These are phyloP conservation scores for Arctium lappa DNA, from an alignment of 129 eudicot genomes.

Conservation along the genomic window DNA sequence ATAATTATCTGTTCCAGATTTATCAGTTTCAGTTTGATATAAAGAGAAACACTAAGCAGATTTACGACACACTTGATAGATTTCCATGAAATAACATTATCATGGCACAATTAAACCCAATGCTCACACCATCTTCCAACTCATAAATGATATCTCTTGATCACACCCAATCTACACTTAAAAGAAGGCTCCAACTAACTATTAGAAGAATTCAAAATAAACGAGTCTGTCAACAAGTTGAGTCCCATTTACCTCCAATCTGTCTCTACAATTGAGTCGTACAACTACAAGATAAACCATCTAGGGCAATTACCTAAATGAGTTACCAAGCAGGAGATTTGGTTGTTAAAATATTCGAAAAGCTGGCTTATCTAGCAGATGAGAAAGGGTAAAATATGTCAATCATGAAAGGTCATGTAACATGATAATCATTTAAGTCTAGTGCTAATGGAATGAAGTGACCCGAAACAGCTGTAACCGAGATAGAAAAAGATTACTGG, in stretches of 20 bases:
- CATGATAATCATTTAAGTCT: neutral
- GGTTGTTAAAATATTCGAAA: neutral
- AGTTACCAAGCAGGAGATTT: neutral
- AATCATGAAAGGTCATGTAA: neutral
- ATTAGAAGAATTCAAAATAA: neutral
- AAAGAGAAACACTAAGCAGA: neutral
- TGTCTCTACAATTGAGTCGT: neutral
- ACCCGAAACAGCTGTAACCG: neutral
- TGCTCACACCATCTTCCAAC: neutral
- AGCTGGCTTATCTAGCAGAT: neutral
- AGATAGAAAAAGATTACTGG: neutral
- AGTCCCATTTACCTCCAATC: neutral
- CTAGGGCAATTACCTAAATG: neutral
- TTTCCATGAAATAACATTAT: neutral
- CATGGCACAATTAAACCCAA: neutral
- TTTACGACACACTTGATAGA: neutral
- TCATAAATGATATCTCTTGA: neutral
- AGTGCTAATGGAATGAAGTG: neutral
- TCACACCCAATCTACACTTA: neutral
- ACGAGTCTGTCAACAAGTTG: neutral
- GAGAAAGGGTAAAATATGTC: neutral
- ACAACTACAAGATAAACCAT: neutral
- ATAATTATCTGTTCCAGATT: neutral
- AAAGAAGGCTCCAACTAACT: neutral
- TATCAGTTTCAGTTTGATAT: too few species aligned